phyloP scores from a whole-genome alignment of 1,284 basidiomycete species.

The Pseudozyma sp. region DNA sequence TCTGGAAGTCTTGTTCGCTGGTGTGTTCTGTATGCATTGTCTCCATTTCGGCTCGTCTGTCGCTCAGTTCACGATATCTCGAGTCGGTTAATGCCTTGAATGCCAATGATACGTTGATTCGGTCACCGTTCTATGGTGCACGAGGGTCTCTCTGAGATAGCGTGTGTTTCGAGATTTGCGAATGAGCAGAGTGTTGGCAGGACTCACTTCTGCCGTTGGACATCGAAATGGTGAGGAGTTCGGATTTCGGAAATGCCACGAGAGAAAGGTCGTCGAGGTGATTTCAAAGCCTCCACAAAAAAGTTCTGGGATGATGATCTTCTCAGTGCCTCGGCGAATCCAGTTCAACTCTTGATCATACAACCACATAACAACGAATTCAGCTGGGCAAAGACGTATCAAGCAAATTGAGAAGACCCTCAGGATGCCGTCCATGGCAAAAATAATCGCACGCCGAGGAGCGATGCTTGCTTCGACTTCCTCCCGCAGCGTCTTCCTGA shows the following conservation, averaged over 20 bases:
- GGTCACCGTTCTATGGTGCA: too few relatives aligned
- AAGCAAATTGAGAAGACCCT: neutral
- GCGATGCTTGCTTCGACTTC: neutral
- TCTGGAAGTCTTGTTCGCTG: neutral
- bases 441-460: neutral
- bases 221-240: neutral
- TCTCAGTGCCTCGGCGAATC: neutral
- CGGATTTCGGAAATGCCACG: slow-evolving; percentile 5
- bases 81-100: too few relatives aligned
- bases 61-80: too few relatives aligned
- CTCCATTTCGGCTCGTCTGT: too few relatives aligned
- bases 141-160: too few relatives aligned
- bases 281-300: slow-evolving; percentile 27
- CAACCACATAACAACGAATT: too few relatives aligned
- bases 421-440: neutral
- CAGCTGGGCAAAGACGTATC: neutral
- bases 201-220: too few relatives aligned
- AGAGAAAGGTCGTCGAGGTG: neutral
- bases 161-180: too few relatives aligned
- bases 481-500: neutral
- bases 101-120: too few relatives aligned
- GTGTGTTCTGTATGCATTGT: too few relatives aligned
- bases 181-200: too few relatives aligned
- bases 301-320: neutral
- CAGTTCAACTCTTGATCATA: neutral